phyloP scores from a whole-genome alignment of 345 rosid genomes.

The Theobroma cacao region DNA sequence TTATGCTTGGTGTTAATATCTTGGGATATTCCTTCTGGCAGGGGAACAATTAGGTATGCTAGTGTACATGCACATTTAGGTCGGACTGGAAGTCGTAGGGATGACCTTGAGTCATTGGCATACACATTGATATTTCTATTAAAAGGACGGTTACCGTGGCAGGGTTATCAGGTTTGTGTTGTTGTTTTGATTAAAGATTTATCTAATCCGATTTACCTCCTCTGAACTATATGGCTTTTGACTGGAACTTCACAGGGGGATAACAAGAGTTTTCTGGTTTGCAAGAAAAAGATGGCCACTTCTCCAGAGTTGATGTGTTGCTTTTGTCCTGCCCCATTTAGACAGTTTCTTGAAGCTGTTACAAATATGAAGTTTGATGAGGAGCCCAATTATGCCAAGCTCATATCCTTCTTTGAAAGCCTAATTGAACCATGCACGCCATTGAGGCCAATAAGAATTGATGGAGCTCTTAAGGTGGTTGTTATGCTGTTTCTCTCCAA shows the following conservation, averaged over 20 bases:
- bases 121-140: conserved; percentile 89
- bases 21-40: conserved; percentile 32
- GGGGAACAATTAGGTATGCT: conserved; percentile 96
- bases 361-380: conserved; percentile 91
- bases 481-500: conserved; percentile 7
- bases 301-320: conserved; percentile 88
- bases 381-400: conserved; percentile 90
- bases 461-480: conserved; percentile 90
- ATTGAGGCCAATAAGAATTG: conserved; percentile 84
- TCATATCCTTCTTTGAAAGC: conserved; percentile 72
- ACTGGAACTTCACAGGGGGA: conserved; percentile 64
- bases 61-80: conserved; percentile 97
- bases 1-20: neutral
- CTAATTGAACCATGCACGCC: conserved; percentile 64
- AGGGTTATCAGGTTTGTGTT: conserved; percentile 75
- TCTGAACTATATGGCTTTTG: neutral
- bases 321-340: conserved; percentile 85
- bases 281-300: conserved; percentile 93
- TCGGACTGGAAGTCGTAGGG: conserved; percentile 88
- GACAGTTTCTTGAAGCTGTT: conserved; percentile 84
- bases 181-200: neutral
- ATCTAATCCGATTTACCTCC: neutral
- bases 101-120: conserved; percentile 95
- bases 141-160: conserved; percentile 96
- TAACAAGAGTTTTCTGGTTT: conserved; percentile 90